A percentile compares a stretch with the other conserved stretches of the same genome.
phyloP scores from a whole-genome alignment of 208 protist genomes.

The Leptomonas seymouri region DNA sequence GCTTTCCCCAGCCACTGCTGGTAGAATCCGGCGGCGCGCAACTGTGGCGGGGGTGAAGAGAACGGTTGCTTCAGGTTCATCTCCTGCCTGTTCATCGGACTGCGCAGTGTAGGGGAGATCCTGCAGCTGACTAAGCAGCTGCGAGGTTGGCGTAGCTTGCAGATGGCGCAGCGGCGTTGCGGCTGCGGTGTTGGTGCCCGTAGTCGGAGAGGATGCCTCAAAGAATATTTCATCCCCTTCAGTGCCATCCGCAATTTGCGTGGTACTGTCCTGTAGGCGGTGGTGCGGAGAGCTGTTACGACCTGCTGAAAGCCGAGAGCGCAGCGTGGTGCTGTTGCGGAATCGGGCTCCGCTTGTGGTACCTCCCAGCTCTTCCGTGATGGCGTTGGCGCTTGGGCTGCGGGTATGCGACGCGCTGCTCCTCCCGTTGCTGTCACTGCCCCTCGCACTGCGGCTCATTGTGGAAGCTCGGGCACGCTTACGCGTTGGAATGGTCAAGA shows the following conservation, averaged over 20 bases:
- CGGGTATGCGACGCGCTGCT: neutral
- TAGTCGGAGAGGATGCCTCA: constrained; percentile 1
- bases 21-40: constrained; percentile 19
- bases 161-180: constrained; percentile 13
- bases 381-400: constrained; percentile 21
- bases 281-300: neutral
- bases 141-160: constrained; percentile 28
- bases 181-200: neutral
- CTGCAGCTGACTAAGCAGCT: constrained; percentile 28
- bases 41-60: constrained; percentile 34
- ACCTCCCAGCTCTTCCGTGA: neutral
- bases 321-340: neutral
- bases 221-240: constrained; percentile 18
- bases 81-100: neutral
- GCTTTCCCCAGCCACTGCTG: neutral
- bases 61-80: constrained; percentile 1
- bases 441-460: neutral
- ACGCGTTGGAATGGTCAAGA: neutral
- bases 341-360: neutral
- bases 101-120: constrained; percentile 14
- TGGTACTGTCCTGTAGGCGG: neutral
- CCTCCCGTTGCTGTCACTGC: neutral
- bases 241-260: neutral
- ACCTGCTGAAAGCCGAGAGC: neutral
- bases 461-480: constrained; percentile 1